phyloP scores from a whole-genome alignment of 371 early-diverging fungal genomes.

The Rhizopus sp. region DNA sequence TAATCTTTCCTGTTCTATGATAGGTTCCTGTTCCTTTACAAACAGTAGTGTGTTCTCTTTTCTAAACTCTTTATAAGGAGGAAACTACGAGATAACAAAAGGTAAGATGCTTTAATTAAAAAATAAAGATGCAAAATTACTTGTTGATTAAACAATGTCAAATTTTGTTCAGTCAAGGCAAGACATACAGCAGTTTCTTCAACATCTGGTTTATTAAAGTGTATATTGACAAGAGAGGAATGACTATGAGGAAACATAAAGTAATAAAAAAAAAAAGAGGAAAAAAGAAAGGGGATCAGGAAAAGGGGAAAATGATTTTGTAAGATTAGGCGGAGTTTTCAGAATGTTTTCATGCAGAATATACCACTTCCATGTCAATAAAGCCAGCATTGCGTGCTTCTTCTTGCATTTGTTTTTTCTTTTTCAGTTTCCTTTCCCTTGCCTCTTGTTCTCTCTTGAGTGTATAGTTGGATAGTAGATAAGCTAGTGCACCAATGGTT shows the following conservation, averaged over 20 bases:
- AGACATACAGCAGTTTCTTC: too few species aligned
- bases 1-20: slow-evolving; percentile 2
- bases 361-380: slow-evolving; percentile 24
- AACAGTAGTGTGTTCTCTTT: slow-evolving; percentile 7
- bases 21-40: slow-evolving; percentile 12
- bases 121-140: too few species aligned
- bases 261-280: not conserved
- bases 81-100: slow-evolving; percentile 7
- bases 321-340: not conserved
- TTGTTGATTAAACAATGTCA: slow-evolving; percentile 4
- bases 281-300: slow-evolving; percentile 2
- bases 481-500: slow-evolving; percentile 13
- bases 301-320: too few species aligned
- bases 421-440: slow-evolving; percentile 10
- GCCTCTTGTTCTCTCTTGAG: slow-evolving; percentile 16
- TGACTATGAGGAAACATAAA: not conserved
- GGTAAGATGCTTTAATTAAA: not conserved
- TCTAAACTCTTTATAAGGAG: slow-evolving; percentile 13
- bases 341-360: slow-evolving; percentile 14
- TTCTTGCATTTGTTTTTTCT: slow-evolving; percentile 23
- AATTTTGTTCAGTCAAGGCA: slow-evolving; percentile 23
- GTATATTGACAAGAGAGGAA: too few species aligned
- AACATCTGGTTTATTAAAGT: too few species aligned
- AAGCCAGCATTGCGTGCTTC: slow-evolving; percentile 22
- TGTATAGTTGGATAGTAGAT: slow-evolving; percentile 15